phyloP scores from a whole-genome alignment of 345 rosid genomes.

The Cardamine resedifolia region DNA sequence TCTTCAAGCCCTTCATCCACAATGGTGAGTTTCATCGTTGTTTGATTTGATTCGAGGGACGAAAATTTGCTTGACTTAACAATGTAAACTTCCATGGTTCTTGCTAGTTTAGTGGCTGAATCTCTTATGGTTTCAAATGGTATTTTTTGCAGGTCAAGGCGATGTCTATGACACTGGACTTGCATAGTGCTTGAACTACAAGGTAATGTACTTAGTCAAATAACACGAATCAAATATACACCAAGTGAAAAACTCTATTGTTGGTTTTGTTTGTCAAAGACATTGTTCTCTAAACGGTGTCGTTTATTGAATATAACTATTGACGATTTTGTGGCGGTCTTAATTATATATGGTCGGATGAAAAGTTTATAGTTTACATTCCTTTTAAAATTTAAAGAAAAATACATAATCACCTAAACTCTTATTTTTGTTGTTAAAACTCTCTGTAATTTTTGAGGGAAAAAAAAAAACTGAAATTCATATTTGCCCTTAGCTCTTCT shows the following conservation, averaged over 20 bases:
- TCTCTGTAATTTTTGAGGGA: neutral
- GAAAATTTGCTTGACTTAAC: too few relatives aligned
- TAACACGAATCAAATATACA: constrained; percentile 11
- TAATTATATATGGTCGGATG: neutral
- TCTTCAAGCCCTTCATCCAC: constrained; percentile 33
- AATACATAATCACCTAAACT: neutral
- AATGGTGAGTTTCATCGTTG: constrained; percentile 21
- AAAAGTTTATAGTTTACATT: neutral
- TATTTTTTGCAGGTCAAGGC: constrained; percentile 22
- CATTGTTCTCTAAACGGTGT: neutral
- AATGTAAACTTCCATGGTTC: neutral
- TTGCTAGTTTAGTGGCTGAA: neutral
- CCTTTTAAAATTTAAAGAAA: too few relatives aligned
- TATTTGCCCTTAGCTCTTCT: neutral
- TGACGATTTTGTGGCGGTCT: constrained; percentile 3
- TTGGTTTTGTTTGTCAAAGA: neutral
- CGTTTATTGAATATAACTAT: neutral
- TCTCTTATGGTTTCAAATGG: neutral
- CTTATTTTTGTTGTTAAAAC: neutral
- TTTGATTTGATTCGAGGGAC: neutral
- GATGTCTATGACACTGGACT: constrained; percentile 22
- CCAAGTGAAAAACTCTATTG: neutral
- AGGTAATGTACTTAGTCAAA: constrained; percentile 4
- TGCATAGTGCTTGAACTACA: constrained; percentile 31
- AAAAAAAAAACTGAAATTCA: neutral